A percentile compares a stretch with the other conserved stretches of the same genome.
Evolutionary conservation across 805 yeast species (phyloP).

Genomic region (Scheffersomyces amazonensis): DNA sequence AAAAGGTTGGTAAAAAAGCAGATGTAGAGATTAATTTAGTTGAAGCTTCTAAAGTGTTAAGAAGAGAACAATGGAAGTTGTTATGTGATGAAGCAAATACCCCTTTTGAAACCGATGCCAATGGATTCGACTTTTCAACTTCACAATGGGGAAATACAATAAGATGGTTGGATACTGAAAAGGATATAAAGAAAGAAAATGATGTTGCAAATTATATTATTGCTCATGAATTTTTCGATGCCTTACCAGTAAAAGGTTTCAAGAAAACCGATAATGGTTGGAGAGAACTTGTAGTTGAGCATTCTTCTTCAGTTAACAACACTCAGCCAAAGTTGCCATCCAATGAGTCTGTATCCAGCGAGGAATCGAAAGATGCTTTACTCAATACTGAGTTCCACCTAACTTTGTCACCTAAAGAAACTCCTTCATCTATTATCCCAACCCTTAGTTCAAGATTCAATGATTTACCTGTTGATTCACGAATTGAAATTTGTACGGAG

Average conservation of each 20-base stretch:
- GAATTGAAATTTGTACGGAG: conserved; percentile 75
- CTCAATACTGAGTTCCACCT: conserved; percentile 48
- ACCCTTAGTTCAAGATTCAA: conserved; percentile 47
- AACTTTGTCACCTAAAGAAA: conserved; percentile 54
- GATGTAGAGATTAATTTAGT: conserved; percentile 51
- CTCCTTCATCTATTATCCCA: conserved; percentile 62
- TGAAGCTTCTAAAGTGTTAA: conserved; percentile 69
- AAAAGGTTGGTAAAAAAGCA: conserved; percentile 28
- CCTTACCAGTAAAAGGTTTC: conserved; percentile 74
- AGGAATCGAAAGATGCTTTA: conserved; percentile 5
- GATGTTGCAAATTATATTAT: conserved; percentile 56
- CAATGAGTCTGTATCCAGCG: conserved; percentile 9
- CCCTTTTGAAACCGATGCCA: conserved; percentile 17
- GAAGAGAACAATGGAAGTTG: conserved; percentile 50
- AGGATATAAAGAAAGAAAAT: conserved; percentile 31
- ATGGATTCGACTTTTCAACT: conserved; percentile 33
- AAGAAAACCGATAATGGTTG: conserved; percentile 64
- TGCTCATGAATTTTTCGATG: conserved; percentile 88
- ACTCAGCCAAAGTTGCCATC: conserved; percentile 27
- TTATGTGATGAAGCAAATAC: conserved; percentile 39
- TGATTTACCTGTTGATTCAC: conserved; percentile 51
- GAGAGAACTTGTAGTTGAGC: conserved; percentile 76
- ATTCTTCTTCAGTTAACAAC: conserved; percentile 33
- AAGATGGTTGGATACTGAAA: conserved; percentile 60
- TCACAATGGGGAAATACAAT: conserved; percentile 54